Base-by-base conservation (phyloP, 108 stramenopile species). In the Nitzschia sp. region DNA sequence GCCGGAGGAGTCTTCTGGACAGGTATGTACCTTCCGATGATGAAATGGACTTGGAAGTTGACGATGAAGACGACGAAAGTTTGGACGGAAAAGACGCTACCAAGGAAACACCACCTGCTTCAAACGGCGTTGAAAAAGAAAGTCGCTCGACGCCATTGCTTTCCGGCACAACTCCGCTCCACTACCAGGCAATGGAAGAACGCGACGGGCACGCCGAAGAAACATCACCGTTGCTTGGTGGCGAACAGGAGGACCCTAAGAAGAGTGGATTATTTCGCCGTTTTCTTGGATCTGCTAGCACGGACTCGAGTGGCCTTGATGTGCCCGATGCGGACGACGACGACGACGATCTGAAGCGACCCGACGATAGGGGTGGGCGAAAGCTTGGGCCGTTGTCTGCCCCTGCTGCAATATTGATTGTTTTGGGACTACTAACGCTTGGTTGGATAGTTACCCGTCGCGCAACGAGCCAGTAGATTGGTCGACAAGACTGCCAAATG, bases 21-120 rank as follows among this genome's bases (percentile, higher is more conserved):
- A 8, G 19, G 2, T 62, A 62, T 45, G 61, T 62, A 8, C 38
- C 61, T 11, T 62, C 61, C 1, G 61, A 62, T 46, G 61, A 62
- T 46, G 61, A 57, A 30, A 21, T 57, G 30, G 56, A 57, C 8
- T 18, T 57, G 4, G 56, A 45, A 1, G 33, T 62, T 21, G 61
- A 45, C 8, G 35, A 42, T 2, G 42, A 19, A 1, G 61, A 42
- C 1, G 26, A 42, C 23, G 61, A 62, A 23, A 42, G 3, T 62
- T 15, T 18, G 31, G 31, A 33, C 31, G 21, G 18, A 33, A 33
- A 30, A 13, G 58, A 59, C 17, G 1, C 15, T 15, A 26, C 2
- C 24, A 54, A 26, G 1, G 26, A 24, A 26, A 26, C 5, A 6
- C 8, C 5, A 5, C 51, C 19, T 5, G 21, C 51, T 19, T 19